Evolutionary conservation across 164 flowering plant species (phyloP).

Genomic region (Tetracentron sinense): DNA sequence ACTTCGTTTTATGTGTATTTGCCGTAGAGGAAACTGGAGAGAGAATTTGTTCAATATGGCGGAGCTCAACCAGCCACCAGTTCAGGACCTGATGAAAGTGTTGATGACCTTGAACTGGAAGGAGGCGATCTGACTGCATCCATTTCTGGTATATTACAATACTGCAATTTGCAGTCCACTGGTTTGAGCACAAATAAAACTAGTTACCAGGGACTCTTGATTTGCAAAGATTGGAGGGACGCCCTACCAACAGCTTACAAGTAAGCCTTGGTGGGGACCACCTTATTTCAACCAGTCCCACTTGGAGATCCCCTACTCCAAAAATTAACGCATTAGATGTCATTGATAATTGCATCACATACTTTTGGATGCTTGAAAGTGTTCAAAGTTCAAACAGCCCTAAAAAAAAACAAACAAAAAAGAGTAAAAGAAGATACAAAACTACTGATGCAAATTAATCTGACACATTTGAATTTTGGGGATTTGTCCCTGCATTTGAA

Average conservation of each 20-base stretch:
- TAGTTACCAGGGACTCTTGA: too few relatives aligned
- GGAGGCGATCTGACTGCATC: constrained; percentile 36
- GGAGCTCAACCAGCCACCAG: constrained; percentile 39
- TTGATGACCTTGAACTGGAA: constrained; percentile 32
- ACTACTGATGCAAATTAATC: too few relatives aligned
- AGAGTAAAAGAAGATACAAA: too few relatives aligned
- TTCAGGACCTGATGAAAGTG: constrained; percentile 31
- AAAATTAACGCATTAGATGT: neutral
- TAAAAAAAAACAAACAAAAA: neutral
- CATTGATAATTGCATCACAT: neutral
- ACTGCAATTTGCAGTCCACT: too few relatives aligned
- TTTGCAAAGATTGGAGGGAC: too few relatives aligned
- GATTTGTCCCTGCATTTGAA: too few relatives aligned
- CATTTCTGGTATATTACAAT: constrained; percentile 64
- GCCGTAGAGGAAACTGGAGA: constrained; percentile 69
- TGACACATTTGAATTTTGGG: too few relatives aligned
- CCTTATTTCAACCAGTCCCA: neutral
- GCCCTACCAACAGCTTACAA: neutral
- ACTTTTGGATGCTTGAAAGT: neutral
- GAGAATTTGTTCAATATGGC: constrained; percentile 44
- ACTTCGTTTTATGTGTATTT: constrained; percentile 5
- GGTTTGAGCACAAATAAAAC: too few relatives aligned
- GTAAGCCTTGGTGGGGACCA: neutral
- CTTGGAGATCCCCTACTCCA: too few relatives aligned
- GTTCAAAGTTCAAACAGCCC: neutral